Conservation (phyloP, 108 stramenopile species). For the Epithemia pelagica region DNA sequence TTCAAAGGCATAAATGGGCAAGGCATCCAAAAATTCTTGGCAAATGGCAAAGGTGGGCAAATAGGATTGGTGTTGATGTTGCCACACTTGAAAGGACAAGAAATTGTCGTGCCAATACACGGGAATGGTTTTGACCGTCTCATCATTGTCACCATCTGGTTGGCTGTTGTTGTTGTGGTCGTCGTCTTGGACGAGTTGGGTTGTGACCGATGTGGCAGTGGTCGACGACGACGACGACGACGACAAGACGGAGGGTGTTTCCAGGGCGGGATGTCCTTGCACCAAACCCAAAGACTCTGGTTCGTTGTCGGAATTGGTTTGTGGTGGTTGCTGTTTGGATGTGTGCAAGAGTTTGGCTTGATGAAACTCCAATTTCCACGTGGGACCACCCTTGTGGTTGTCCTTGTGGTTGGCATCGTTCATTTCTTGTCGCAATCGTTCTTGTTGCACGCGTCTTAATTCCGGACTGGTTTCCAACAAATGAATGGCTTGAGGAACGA, state of each 20-base stretch:
- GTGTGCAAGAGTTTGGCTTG: conserved; percentile 1
- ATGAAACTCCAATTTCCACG: conserved; percentile 1
- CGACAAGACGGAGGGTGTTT: background rate
- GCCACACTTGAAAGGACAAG: conserved; percentile 26
- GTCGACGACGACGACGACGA: background rate
- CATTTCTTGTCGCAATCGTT: conserved; percentile 33
- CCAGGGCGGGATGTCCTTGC: background rate
- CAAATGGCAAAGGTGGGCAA: conserved; percentile 54
- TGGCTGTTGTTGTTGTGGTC: background rate
- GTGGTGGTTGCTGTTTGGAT: background rate
- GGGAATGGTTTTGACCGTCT: conserved; percentile 21
- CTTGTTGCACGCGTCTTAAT: conserved; percentile 68
- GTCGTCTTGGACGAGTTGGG: background rate
- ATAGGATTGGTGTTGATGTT: background rate
- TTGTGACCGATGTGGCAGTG: background rate
- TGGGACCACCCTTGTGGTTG: background rate
- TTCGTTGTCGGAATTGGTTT: background rate
- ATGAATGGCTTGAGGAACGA: conserved; percentile 41
- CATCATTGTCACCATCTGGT: conserved; percentile 3
- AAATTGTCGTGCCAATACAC: conserved; percentile 74
- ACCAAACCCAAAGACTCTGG: too few relatives aligned
- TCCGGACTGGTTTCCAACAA: conserved; percentile 84
- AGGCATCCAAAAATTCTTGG: conserved; percentile 94
- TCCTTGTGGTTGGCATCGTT: background rate
- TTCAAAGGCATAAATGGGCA: conserved; percentile 92